These are phyloP conservation scores for Helichrysum umbraculigerum DNA, from an alignment of 129 eudicot genomes.

Conservation along the genomic window DNA sequence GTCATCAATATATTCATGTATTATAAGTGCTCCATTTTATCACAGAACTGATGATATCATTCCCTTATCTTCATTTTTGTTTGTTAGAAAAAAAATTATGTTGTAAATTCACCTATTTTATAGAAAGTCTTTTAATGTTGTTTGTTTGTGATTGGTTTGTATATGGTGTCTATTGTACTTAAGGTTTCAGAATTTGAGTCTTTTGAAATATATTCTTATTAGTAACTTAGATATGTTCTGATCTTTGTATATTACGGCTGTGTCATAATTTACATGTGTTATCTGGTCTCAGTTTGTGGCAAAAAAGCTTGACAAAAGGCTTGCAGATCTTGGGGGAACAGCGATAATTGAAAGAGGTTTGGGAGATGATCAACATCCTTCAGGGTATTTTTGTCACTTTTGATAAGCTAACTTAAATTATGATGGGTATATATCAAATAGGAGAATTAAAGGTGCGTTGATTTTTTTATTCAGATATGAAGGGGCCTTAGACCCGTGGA, in stretches of 20 bases:
- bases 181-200: neutral
- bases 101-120: neutral
- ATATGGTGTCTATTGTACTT: neutral
- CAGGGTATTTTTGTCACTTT: slow-evolving; percentile 58
- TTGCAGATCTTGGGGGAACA: slow-evolving; percentile 76
- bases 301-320: slow-evolving; percentile 93
- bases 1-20: neutral
- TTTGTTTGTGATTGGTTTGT: neutral
- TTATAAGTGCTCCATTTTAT: neutral
- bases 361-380: slow-evolving; percentile 99
- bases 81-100: neutral
- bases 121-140: neutral
- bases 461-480: slow-evolving; percentile 62
- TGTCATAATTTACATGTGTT: slow-evolving; percentile 12
- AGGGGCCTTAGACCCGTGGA: slow-evolving; percentile 96
- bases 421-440: slow-evolving; percentile 13
- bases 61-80: neutral
- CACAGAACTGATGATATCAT: neutral
- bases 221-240: neutral
- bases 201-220: neutral
- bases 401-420: slow-evolving; percentile 4
- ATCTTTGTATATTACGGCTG: neutral
- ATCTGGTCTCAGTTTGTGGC: slow-evolving; percentile 73
- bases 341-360: slow-evolving; percentile 80
- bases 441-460: neutral